These are phyloP conservation scores for Phytopythium montanum DNA, from an alignment of 352 stramenopile species.

Conservation along the genomic window DNA sequence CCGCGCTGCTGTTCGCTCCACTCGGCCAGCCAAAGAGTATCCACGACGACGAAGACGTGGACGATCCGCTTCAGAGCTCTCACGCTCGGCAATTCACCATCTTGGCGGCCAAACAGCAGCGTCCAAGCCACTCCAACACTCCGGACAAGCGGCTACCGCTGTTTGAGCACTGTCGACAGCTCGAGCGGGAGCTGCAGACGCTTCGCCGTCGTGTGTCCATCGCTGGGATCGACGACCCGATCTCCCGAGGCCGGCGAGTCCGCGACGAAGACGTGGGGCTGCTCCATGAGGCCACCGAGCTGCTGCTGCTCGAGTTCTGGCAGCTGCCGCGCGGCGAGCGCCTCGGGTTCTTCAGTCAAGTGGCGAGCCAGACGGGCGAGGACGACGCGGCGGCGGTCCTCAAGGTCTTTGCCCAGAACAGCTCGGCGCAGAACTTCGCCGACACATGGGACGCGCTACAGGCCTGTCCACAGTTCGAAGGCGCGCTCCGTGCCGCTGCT, in stretches of 20 bases:
- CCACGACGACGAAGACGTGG: slow-evolving; percentile 20
- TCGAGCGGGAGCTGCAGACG: slow-evolving; percentile 52
- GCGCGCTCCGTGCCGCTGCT: slow-evolving; percentile 22
- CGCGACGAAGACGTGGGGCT: slow-evolving; percentile 41
- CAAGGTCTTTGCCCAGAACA: slow-evolving; percentile 44
- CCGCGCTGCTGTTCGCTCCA: slow-evolving; percentile 45
- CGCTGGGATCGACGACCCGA: slow-evolving; percentile 10
- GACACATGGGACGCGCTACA: slow-evolving; percentile 50
- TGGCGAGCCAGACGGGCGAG: slow-evolving; percentile 52
- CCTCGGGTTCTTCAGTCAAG: slow-evolving; percentile 63
- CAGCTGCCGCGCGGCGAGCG: slow-evolving; percentile 50
- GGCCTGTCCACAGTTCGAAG: slow-evolving; percentile 41
- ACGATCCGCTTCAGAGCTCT: neutral
- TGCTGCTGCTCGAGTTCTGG: slow-evolving; percentile 67
- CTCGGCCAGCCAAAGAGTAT: slow-evolving; percentile 4
- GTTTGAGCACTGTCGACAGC: slow-evolving; percentile 59
- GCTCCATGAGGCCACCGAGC: slow-evolving; percentile 52
- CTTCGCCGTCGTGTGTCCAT: slow-evolving; percentile 31
- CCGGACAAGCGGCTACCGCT: slow-evolving; percentile 26
- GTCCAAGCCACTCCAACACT: neutral
- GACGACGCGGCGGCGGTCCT: slow-evolving; percentile 45
- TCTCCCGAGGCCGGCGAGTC: neutral
- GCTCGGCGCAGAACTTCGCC: slow-evolving; percentile 36
- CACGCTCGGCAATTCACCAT: slow-evolving; percentile 18
- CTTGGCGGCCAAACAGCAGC: slow-evolving; percentile 1